Conservation (phyloP, 179 eudicot genomes). For the Gypsophila paniculata region DNA sequence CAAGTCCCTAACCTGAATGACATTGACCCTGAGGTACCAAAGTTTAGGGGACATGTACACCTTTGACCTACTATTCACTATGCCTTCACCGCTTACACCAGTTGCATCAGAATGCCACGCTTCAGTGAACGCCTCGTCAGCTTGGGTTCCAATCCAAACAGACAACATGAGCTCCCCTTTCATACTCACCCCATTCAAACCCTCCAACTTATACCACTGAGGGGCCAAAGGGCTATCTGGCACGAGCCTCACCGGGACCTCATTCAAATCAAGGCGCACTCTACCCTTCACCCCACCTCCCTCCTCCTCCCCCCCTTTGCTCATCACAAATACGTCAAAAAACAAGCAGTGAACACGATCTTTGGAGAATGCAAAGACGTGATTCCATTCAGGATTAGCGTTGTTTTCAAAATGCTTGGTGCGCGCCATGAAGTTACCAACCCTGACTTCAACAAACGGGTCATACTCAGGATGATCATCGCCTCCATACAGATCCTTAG, state of each 20-base stretch:
- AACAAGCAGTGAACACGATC: constrained; percentile 41
- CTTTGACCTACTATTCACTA: constrained; percentile 45
- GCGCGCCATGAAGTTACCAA: constrained; percentile 43
- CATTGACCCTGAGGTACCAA: constrained; percentile 58
- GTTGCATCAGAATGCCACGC: constrained; percentile 58
- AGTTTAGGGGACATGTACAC: constrained; percentile 60
- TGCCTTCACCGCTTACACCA: constrained; percentile 34
- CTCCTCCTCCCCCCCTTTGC: constrained; percentile 21
- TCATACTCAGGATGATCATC: constrained; percentile 19
- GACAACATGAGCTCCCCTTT: constrained; percentile 54
- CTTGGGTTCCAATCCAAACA: constrained; percentile 74
- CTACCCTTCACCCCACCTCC: constrained; percentile 39
- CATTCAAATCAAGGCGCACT: constrained; percentile 35
- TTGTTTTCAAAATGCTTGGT: constrained; percentile 31
- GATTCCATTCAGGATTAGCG: constrained; percentile 53
- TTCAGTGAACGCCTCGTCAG: constrained; percentile 61
- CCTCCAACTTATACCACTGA: constrained; percentile 56
- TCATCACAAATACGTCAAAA: constrained; percentile 38
- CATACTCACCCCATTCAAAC: constrained; percentile 22
- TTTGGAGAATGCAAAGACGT: constrained; percentile 50
- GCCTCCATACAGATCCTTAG: constrained; percentile 32
- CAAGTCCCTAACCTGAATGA: constrained; percentile 56
- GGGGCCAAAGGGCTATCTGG: constrained; percentile 76
- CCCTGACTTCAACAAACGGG: constrained; percentile 47
- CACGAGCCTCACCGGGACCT: constrained; percentile 48